Conservation (phyloP, 352 stramenopile genomes). For the Pythium aristosporum region DNA sequence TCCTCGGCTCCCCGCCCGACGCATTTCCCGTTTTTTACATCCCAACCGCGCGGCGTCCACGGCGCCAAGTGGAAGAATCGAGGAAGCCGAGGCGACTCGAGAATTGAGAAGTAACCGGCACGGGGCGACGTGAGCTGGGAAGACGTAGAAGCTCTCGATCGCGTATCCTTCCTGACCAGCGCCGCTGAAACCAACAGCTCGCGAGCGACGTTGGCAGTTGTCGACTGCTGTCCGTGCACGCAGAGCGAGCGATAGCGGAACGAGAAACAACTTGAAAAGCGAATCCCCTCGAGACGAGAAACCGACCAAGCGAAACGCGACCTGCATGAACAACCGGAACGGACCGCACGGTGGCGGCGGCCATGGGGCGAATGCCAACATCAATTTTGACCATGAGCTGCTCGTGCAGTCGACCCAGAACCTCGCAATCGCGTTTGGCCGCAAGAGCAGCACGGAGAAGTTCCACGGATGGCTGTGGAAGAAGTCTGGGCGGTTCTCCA, state of each 20-base stretch:
- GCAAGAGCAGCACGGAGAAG: constrained; percentile 61
- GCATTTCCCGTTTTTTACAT: constrained; percentile 40
- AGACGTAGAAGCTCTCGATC: constrained; percentile 6
- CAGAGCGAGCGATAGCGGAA: not conserved
- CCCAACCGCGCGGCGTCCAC: not conserved
- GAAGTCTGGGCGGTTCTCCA: constrained; percentile 74
- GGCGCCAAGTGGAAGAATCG: constrained; percentile 19
- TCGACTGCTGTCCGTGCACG: constrained; percentile 1
- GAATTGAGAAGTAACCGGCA: constrained; percentile 19
- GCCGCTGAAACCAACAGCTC: constrained; percentile 17
- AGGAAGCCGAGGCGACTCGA: constrained; percentile 27
- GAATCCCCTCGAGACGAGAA: not conserved
- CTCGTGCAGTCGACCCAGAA: constrained; percentile 82
- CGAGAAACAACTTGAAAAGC: no score
- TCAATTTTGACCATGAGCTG: constrained; percentile 83
- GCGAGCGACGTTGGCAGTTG: not conserved
- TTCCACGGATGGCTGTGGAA: constrained; percentile 86
- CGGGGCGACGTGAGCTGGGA: not conserved
- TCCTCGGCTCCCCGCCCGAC: not conserved
- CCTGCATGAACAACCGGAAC: constrained; percentile 30
- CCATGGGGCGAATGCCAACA: constrained; percentile 11
- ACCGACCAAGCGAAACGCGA: not conserved
- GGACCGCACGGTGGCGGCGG: constrained; percentile 22
- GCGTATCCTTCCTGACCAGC: constrained; percentile 11
- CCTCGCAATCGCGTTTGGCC: constrained; percentile 65